Base-by-base conservation (phyloP, 495 filamentous ascomycete genomes). In the Penicillium riverlandense region DNA sequence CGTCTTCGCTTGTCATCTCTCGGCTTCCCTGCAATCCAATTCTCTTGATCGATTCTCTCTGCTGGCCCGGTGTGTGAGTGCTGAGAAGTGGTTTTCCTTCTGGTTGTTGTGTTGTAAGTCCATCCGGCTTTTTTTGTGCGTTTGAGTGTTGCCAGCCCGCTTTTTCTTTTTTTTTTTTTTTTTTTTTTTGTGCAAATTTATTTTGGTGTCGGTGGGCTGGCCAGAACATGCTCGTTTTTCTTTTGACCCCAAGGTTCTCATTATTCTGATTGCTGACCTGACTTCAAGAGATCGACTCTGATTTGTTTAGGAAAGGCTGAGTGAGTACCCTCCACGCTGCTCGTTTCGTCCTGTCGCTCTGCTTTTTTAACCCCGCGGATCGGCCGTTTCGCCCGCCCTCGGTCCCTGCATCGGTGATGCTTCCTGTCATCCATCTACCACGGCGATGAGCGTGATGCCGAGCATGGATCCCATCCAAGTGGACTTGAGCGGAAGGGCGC, bases 201-300 rank as follows among this genome's bases (percentile, higher is more conserved):
- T 53, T 41, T 53, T 52, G 55, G 50, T 52, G 44, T 41, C 43
- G 41, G 63, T 64, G 58, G 55, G 53, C 58, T 59, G 61, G 63
- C 51, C 48, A 43, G 52, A 55, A 58, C 55, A 53, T 48, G 50
- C 37, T 56, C 54, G 13, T 29, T 31, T 35, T 27, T 39, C 43
- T 62, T 50, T 53, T 61, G 15, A 22, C 4, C 22, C 53, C 52
- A 55, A 61, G 61, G 55, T 64, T 68, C 57, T 56, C 54, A 58
- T 34, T 6, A 34, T 6, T 22, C 22, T 3, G 22, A 6, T 40
- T 11, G 47, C 57, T 66, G 44, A 68, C 55, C 22, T 22, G 22
- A 3, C 4, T 6, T 22, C 22, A 3, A 22, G 22, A 29, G 38
- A 47, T 58, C 47, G 50, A 53, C 39, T 41, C 49, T 46, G 53